These are phyloP conservation scores for Tuber microsphaerosporum DNA, from an alignment of 495 filamentous ascomycete genomes.

Conservation along the genomic window DNA sequence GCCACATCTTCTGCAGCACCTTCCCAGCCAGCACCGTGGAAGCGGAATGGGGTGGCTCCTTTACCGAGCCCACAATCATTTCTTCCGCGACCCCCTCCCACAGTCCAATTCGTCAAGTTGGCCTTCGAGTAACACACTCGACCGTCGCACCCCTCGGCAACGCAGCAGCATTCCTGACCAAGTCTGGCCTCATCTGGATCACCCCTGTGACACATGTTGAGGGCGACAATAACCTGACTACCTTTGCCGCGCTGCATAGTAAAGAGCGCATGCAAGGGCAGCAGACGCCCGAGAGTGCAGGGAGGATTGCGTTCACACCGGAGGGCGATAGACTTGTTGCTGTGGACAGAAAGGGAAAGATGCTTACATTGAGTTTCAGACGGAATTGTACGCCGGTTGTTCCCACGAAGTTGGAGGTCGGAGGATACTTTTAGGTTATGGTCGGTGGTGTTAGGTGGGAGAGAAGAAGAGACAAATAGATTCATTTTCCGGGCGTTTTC, in stretches of 20 bases:
- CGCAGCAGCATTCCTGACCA: slow-evolving; percentile 36
- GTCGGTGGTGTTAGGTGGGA: neutral
- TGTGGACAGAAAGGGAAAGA: slow-evolving; percentile 40
- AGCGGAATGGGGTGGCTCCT: slow-evolving; percentile 38
- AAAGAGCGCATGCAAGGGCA: slow-evolving; percentile 29
- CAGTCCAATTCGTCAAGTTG: slow-evolving; percentile 30
- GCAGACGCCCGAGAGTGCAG: slow-evolving; percentile 23
- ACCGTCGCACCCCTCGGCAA: slow-evolving; percentile 34
- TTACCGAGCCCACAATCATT: slow-evolving; percentile 32
- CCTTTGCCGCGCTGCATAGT: slow-evolving; percentile 18
- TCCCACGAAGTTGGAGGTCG: slow-evolving; percentile 27
- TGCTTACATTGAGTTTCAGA: slow-evolving; percentile 31
- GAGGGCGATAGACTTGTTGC: slow-evolving; percentile 35
- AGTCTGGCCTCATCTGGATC: slow-evolving; percentile 37
- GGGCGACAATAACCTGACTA: slow-evolving; percentile 38
- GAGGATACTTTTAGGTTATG: slow-evolving; percentile 10
- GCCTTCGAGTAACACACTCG: slow-evolving; percentile 29
- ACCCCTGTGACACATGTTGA: slow-evolving; percentile 30
- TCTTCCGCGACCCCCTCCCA: slow-evolving; percentile 20
- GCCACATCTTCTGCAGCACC: slow-evolving; percentile 38
- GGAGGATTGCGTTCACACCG: slow-evolving; percentile 32
- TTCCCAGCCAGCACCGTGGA: slow-evolving; percentile 31
- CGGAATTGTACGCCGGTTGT: slow-evolving; percentile 15
- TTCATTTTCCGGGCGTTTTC: neutral
- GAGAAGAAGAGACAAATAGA: neutral